These are phyloP conservation scores for Colletotrichum kahawae DNA, from an alignment of 2,329 filamentous ascomycete genomes.

Conservation along the genomic window DNA sequence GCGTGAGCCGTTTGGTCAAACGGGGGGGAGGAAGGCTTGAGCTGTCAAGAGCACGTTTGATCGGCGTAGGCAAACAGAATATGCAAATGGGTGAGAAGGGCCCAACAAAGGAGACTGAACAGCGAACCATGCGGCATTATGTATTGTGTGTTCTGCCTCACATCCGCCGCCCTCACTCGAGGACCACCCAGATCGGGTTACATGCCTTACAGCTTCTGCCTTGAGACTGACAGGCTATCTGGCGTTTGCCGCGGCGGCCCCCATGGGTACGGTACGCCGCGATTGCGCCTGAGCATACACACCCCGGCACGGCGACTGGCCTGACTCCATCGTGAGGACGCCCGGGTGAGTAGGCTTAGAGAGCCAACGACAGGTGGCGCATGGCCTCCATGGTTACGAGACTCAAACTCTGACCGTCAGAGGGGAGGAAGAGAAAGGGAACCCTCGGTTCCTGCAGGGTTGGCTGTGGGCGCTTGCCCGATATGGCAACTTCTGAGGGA, in stretches of 20 bases:
- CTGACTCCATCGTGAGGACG: conserved; percentile 10
- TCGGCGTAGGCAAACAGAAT: not conserved
- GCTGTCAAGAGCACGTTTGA: not conserved
- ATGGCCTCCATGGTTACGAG: not conserved
- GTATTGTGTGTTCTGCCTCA: conserved; percentile 2
- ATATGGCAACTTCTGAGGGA: not conserved
- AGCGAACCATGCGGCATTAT: conserved; percentile 2
- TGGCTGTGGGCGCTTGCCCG: conserved; percentile 13
- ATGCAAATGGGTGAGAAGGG: not conserved
- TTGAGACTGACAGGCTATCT: not conserved
- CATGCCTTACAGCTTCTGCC: not conserved
- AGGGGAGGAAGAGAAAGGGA: not conserved
- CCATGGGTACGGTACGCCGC: not conserved
- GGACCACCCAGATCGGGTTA: not conserved
- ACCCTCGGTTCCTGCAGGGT: not conserved
- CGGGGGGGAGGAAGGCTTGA: not conserved
- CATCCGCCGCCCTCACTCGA: not conserved
- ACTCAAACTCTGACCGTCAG: not conserved
- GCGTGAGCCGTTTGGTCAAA: not conserved
- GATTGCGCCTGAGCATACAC: not conserved
- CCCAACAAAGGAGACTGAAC: not conserved
- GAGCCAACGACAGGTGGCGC: not conserved
- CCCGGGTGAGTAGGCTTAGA: not conserved
- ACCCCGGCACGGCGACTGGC: not conserved
- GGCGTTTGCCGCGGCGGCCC: not conserved